A percentile compares a stretch with the other conserved stretches of the same genome.
Evolutionary conservation across 192 early-diverging fungal genomes (phyloP).

Genomic region (Podochytrium sp.): DNA sequence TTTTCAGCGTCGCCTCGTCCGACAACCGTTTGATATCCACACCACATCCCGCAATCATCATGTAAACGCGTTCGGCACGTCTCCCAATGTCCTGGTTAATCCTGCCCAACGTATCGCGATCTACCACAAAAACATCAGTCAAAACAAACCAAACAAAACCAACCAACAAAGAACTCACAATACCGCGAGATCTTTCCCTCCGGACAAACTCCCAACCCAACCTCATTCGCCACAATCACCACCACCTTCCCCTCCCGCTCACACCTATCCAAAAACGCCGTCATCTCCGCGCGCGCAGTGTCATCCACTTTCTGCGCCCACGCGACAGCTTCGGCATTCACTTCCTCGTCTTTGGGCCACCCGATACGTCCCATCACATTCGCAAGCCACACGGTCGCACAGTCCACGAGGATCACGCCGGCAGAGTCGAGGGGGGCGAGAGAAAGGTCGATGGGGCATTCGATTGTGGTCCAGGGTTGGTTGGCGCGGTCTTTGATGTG

Average conservation of each 20-base stretch:
- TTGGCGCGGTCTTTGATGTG: too few relatives aligned
- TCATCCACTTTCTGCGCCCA: constrained; percentile 31
- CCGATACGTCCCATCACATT: constrained; percentile 28
- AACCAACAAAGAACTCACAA: too few relatives aligned
- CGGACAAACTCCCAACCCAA: constrained; percentile 33
- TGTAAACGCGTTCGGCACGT: constrained; percentile 19
- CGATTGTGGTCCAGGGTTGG: constrained; percentile 6
- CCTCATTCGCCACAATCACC: constrained; percentile 32
- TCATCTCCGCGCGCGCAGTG: constrained; percentile 23
- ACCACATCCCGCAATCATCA: constrained; percentile 35
- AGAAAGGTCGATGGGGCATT: constrained; percentile 17
- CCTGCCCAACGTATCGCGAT: constrained; percentile 36
- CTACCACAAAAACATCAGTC: too few relatives aligned
- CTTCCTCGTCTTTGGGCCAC: not conserved
- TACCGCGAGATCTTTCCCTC: not conserved
- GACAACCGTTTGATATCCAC: constrained; percentile 30
- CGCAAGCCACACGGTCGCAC: constrained; percentile 31
- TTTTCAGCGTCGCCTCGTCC: constrained; percentile 33
- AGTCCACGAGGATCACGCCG: constrained; percentile 31
- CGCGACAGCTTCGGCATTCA: constrained; percentile 30
- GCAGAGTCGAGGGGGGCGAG: not conserved
- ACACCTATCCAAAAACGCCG: constrained; percentile 2
- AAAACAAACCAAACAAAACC: too few relatives aligned
- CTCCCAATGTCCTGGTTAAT: constrained; percentile 39
- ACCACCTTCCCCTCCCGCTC: constrained; percentile 12